Percentiles rank a stretch among this genome's conserved stretches.
phyloP scores from a whole-genome alignment of 2,329 filamentous ascomycete species.

The Monosporascus cannonballus region DNA sequence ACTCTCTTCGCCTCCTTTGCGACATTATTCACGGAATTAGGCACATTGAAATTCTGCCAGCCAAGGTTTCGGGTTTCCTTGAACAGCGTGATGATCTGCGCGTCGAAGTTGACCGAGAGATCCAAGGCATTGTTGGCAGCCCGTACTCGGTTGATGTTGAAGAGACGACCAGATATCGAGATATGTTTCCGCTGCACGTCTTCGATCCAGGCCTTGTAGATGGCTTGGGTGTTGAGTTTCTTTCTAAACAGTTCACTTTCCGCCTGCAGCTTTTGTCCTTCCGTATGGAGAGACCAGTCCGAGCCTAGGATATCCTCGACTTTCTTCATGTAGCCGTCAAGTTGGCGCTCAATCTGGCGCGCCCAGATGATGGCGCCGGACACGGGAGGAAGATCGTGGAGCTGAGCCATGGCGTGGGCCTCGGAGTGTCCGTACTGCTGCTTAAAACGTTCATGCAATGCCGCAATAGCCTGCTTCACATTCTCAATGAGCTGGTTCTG shows the following conservation, averaged over 20 bases:
- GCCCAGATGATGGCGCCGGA: constrained; percentile 98
- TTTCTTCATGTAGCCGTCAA: constrained; percentile 96
- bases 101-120: constrained; percentile 91
- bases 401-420: constrained; percentile 94
- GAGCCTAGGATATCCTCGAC: constrained; percentile 96
- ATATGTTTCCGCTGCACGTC: constrained; percentile 86
- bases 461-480: constrained; percentile 91
- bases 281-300: constrained; percentile 89
- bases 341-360: constrained; percentile 90
- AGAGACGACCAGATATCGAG: constrained; percentile 85
- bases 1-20: constrained; percentile 99
- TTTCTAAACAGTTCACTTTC: constrained; percentile 93
- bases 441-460: constrained; percentile 94
- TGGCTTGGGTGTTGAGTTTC: constrained; percentile 88
- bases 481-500: constrained; percentile 97
- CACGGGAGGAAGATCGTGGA: constrained; percentile 91
- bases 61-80: constrained; percentile 96
- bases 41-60: constrained; percentile 92
- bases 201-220: constrained; percentile 92
- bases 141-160: constrained; percentile 81
- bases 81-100: constrained; percentile 94
- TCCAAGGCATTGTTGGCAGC: constrained; percentile 87
- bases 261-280: constrained; percentile 87
- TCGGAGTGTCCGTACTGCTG: constrained; percentile 98
- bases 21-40: constrained; percentile 88